Percentiles rank a stretch among this genome's conserved stretches.
phyloP scores from a whole-genome alignment of 140 eudicot genomes.

The Oenanthe javanica region DNA sequence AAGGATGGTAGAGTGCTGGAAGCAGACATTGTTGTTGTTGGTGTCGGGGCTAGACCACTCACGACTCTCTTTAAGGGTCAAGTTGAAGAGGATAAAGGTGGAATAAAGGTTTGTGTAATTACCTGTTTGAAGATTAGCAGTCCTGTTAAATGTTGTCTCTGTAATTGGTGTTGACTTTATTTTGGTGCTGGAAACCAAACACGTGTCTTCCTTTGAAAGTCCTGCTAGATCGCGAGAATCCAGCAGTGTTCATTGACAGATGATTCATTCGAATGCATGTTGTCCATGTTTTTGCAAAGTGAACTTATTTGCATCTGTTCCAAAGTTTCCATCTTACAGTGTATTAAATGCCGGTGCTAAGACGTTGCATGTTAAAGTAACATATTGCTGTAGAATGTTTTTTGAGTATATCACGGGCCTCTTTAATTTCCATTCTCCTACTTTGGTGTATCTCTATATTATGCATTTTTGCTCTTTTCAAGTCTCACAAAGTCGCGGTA shows the following conservation, averaged over 20 bases:
- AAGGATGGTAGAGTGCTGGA: slow-evolving; percentile 94
- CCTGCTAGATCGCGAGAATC: not conserved
- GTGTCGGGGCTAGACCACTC: slow-evolving; percentile 94
- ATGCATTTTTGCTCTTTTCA: not conserved
- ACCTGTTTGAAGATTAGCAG: not conserved
- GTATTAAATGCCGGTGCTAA: not conserved
- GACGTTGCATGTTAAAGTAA: not conserved
- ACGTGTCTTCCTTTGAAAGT: not conserved
- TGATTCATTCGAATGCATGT: not conserved
- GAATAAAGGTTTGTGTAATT: slow-evolving; percentile 69
- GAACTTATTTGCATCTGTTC: not conserved
- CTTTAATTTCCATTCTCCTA: not conserved
- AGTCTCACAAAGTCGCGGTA: not conserved
- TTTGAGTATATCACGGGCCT: not conserved
- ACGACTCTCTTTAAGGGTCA: slow-evolving; percentile 82
- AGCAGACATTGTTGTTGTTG: slow-evolving; percentile 95
- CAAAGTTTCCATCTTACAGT: not conserved
- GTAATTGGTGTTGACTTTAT: not conserved
- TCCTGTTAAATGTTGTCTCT: not conserved
- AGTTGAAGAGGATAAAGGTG: slow-evolving; percentile 96
- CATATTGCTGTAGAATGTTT: not conserved
- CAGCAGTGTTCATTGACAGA: not conserved
- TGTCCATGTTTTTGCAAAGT: not conserved
- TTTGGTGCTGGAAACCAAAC: not conserved
- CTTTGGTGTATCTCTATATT: not conserved